phyloP scores from a whole-genome alignment of 495 filamentous ascomycete genomes.

The Aspergillus indologenus region DNA sequence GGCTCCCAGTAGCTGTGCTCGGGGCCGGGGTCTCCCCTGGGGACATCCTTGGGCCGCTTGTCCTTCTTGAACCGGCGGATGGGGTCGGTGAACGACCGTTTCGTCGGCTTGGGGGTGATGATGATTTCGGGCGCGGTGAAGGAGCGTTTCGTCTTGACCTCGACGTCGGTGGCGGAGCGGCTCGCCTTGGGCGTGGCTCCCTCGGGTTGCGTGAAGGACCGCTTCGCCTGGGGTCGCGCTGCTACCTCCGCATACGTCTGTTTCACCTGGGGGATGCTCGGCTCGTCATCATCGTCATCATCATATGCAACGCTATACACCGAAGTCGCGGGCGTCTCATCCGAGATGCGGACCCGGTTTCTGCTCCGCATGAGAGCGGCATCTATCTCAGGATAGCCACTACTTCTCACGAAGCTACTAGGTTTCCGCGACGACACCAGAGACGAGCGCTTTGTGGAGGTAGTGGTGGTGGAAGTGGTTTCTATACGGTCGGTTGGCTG shows the following conservation, averaged over 20 bases:
- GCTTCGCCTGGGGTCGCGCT: too few relatives aligned
- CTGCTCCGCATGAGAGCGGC: too few relatives aligned
- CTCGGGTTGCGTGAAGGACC: too few relatives aligned
- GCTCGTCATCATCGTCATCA: too few relatives aligned
- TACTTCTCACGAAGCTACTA: too few relatives aligned
- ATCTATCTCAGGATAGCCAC: too few relatives aligned
- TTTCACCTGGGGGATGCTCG: neutral
- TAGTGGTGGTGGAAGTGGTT: too few relatives aligned
- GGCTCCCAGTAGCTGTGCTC: slow-evolving; percentile 36
- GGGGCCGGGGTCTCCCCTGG: slow-evolving; percentile 25
- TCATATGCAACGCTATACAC: too few relatives aligned
- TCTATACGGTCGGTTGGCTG: too few relatives aligned
- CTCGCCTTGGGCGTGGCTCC: too few relatives aligned
- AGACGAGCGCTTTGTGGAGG: neutral
- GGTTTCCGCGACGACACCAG: neutral
- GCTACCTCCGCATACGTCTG: too few relatives aligned
- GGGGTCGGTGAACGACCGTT: neutral
- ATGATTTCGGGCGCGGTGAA: slow-evolving; percentile 15
- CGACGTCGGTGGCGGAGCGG: too few relatives aligned
- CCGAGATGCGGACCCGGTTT: slow-evolving; percentile 9
- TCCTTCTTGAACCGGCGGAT: slow-evolving; percentile 15
- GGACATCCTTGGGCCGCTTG: slow-evolving; percentile 30
- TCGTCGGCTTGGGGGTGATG: neutral
- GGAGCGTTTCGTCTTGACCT: slow-evolving; percentile 18
- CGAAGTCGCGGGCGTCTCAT: neutral